These are phyloP conservation scores for Hemileia vastatrix DNA, from an alignment of 1,284 basidiomycete genomes.

Conservation along the genomic window DNA sequence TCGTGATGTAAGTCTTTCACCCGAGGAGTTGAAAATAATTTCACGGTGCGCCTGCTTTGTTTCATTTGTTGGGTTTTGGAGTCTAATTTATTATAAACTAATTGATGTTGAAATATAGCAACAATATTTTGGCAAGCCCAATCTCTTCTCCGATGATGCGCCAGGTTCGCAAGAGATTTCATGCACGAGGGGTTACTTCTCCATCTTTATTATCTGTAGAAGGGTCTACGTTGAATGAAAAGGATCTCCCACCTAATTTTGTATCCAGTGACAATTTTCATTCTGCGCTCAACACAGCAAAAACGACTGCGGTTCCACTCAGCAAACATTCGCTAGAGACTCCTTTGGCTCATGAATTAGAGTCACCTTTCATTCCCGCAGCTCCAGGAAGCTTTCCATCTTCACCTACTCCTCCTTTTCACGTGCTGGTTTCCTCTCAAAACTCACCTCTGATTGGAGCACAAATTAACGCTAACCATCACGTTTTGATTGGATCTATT, in stretches of 20 bases:
- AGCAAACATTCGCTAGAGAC: background rate
- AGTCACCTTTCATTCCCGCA: constrained; percentile 9
- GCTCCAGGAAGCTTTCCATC: constrained; percentile 20
- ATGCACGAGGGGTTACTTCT: too few species aligned
- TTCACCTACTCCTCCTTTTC: constrained; percentile 2
- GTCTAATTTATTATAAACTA: too few species aligned
- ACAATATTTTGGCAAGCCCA: too few species aligned
- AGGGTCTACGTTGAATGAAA: background rate
- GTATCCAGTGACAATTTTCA: background rate
- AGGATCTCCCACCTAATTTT: background rate
- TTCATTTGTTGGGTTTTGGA: too few species aligned
- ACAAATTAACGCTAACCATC: background rate
- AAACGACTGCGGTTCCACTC: background rate
- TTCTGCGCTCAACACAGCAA: background rate
- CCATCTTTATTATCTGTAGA: too few species aligned
- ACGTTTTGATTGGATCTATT: constrained; percentile 8
- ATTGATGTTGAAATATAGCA: too few species aligned
- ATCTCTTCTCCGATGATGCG: too few species aligned
- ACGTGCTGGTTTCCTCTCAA: constrained; percentile 1
- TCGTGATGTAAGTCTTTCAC: too few species aligned
- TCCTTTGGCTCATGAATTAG: background rate
- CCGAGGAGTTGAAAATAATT: too few species aligned
- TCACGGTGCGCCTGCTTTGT: too few species aligned
- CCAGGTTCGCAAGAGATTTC: too few species aligned
- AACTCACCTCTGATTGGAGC: constrained; percentile 5